phyloP scores from a whole-genome alignment of 140 eudicot genomes.

The Flaveria floridana region DNA sequence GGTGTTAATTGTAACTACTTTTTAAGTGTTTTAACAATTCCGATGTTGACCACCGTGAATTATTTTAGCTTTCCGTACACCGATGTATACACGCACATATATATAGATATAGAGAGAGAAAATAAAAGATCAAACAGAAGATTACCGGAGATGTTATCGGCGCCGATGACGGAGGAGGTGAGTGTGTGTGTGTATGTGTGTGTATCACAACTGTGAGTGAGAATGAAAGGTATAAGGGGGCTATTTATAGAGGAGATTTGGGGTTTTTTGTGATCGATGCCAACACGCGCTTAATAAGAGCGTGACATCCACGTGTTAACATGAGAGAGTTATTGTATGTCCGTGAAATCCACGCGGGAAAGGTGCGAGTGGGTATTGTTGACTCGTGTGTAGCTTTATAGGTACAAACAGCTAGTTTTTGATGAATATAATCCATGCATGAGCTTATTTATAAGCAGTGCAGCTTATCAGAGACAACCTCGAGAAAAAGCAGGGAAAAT shows the following conservation, averaged over 20 bases:
- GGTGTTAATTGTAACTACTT: background rate
- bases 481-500: background rate
- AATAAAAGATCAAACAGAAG: background rate
- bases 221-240: background rate
- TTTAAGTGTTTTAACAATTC: slow-evolving; percentile 20
- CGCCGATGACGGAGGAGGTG: slow-evolving; percentile 9
- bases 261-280: background rate
- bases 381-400: background rate
- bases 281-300: background rate
- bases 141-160: slow-evolving; percentile 26
- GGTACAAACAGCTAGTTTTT: background rate
- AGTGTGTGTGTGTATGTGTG: background rate
- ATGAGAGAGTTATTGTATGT: background rate
- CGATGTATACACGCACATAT: background rate
- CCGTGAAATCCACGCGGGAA: background rate
- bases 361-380: background rate
- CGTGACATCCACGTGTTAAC: background rate
- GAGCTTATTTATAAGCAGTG: background rate
- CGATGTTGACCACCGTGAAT: background rate
- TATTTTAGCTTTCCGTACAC: background rate
- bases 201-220: slow-evolving; percentile 13
- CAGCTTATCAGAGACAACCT: background rate
- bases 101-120: slow-evolving; percentile 8
- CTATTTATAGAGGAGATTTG: slow-evolving; percentile 19
- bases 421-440: background rate